These are phyloP conservation scores for Diatrype stigma DNA, from an alignment of 2,329 filamentous ascomycete species.

Conservation along the genomic window DNA sequence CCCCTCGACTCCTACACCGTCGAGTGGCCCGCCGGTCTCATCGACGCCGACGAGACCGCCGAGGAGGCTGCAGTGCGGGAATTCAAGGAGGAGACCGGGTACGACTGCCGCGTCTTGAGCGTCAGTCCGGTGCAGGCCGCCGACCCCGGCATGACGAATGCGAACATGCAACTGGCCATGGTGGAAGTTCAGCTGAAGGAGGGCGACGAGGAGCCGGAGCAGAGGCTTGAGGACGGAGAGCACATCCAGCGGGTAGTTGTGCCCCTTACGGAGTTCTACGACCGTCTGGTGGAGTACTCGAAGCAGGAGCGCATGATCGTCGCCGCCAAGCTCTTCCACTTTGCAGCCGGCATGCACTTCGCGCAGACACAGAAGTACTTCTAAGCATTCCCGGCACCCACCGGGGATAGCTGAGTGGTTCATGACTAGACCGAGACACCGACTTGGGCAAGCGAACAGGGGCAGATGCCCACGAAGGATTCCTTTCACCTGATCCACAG, in stretches of 20 bases:
- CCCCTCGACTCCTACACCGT: constrained; percentile 48
- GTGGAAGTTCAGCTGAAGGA: constrained; percentile 52
- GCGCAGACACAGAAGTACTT: constrained; percentile 31
- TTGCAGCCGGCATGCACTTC: constrained; percentile 54
- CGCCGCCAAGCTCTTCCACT: constrained; percentile 56
- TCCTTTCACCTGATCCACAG: no score
- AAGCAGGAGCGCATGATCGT: constrained; percentile 47
- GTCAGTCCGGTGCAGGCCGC: constrained; percentile 51
- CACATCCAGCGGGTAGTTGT: constrained; percentile 58
- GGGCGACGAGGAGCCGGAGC: constrained; percentile 47
- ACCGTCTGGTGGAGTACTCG: constrained; percentile 43
- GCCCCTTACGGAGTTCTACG: constrained; percentile 52
- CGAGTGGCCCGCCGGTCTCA: constrained; percentile 50
- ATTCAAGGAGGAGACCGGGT: constrained; percentile 53
- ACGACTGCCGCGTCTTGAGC: constrained; percentile 44
- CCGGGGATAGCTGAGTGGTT: no score
- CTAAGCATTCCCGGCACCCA: no score
- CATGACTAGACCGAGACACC: no score
- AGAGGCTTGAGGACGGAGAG: constrained; percentile 57
- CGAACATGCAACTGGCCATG: constrained; percentile 59
- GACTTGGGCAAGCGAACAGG: no score
- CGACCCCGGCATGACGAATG: constrained; percentile 56
- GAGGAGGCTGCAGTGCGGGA: constrained; percentile 50
- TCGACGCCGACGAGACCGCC: constrained; percentile 48
- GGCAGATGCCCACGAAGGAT: no score